Percentiles rank a stretch among this genome's conserved stretches.
Evolutionary conservation across 371 early-diverging fungal species (phyloP).

Genomic region (Mortierella sp.): DNA sequence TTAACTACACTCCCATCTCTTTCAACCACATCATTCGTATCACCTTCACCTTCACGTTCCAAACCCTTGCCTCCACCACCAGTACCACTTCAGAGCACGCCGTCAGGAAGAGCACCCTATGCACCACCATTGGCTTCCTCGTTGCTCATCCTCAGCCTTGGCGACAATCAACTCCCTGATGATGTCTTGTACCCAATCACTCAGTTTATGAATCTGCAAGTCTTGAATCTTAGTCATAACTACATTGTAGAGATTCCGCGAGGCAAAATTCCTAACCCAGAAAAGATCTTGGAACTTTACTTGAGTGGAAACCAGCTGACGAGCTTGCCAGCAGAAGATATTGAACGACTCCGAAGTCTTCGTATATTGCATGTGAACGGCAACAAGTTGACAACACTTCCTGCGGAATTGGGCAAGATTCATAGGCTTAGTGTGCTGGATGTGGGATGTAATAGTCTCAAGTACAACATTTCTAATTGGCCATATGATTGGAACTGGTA

Average conservation of each 20-base stretch:
- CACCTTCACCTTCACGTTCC: constrained; percentile 25
- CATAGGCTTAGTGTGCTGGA: constrained; percentile 82
- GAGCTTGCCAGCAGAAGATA: constrained; percentile 88
- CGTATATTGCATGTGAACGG: constrained; percentile 88
- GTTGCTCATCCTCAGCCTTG: constrained; percentile 75
- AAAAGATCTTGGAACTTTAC: constrained; percentile 79
- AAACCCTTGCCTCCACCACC: constrained; percentile 43
- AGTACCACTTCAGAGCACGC: constrained; percentile 22
- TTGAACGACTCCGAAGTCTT: constrained; percentile 78
- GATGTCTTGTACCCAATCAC: constrained; percentile 84
- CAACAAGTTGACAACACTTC: constrained; percentile 90
- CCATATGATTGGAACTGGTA: constrained; percentile 97
- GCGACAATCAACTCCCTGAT: constrained; percentile 89
- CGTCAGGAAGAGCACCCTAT: constrained; percentile 20
- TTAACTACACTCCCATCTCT: background rate
- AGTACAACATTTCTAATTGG: constrained; percentile 96
- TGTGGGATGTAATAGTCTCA: constrained; percentile 88
- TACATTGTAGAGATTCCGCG: constrained; percentile 84
- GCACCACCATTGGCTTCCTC: constrained; percentile 73
- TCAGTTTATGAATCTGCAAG: constrained; percentile 76
- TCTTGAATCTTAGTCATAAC: constrained; percentile 89
- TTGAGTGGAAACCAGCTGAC: constrained; percentile 89
- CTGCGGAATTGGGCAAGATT: constrained; percentile 92
- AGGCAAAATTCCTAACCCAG: constrained; percentile 61
- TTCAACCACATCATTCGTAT: background rate